Evolutionary conservation across 345 rosid genomes (phyloP), one percentile per base, ranked within the genome.

Genomic region (Hypericum perforatum): DNA sequence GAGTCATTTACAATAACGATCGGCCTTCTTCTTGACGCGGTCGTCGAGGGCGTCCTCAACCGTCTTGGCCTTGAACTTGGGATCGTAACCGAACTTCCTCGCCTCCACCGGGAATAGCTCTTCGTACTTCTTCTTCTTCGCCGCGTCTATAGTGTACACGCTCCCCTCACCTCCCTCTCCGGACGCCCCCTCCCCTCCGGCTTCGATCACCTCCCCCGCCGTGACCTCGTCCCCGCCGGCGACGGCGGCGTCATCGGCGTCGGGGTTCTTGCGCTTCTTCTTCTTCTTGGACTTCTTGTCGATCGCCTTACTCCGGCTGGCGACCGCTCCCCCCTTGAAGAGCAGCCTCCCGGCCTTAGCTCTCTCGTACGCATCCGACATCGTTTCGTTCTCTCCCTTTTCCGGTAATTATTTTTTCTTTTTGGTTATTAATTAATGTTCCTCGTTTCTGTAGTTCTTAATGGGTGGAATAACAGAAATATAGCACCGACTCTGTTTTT

Each of bases 11-110:
- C 95, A 90, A 63, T 86, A 90, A 22, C 97, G 95, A 59, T 86
- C 95, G 0, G 95, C 97, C 75, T 90, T 90, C 79, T 86, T 90
- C 81, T 84, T 82, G 48, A 86, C 94, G 11, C 95, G 95, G 62
- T 90, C 97, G 41, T 90, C 94, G n/a, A 90, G 90, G 41, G 91
- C 94, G 11, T 84, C 75, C 66, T 76, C 97, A 1, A 80, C 77
- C 1, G 82, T 60, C 42, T 73, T 78, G 45, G 75, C 63, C 45
- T 58, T 64, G 22, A 74, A 39, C 68, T 89, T 78, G 7, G 87
- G 79, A 40, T 80, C 67, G 73, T 86, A 89, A 6, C 88, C 72
- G 61, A 89, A 89, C 65, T 70, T 89, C 73, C 74, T 84, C 6
- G 95, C 62, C 73, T 89, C 95, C 49, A 89, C 97, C 5, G 94